Evolutionary conservation across 2,329 filamentous ascomycete genomes (phyloP), one percentile per base, ranked within the genome.

Genomic region (Ceratocystis albifundus): DNA sequence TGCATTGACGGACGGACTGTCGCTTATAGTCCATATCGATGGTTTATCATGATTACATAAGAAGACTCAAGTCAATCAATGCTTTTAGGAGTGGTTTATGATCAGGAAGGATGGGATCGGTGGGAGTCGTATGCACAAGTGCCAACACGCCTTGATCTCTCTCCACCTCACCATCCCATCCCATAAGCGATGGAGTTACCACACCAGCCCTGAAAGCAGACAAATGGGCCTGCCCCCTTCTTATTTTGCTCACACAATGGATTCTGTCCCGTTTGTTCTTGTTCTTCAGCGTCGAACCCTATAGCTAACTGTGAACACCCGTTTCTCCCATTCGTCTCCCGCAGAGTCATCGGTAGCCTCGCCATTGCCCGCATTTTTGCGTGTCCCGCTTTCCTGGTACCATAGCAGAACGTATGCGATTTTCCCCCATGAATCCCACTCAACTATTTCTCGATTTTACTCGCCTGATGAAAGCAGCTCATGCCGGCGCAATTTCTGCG

Each of bases 371-470:
- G 87, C 89, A 69, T 96, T 88, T 81, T 84, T 96, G 61, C 87
- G 89, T 71, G 86, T 96, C 1, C 92, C 91, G 0, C 80, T 96
- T 28, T 76, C 80, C 53, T 95, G 88, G 88, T 94, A 91, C 74
- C 85, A 86, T 71, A 90, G 87, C 70, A 82, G 82, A 48, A 94
- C 89, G 0, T 82, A 85, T 70, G 84, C 90, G 61, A 88, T 86
- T 74, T 91, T 87, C 74, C 82, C 87, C 2, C 89, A 96, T 75
- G 92, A 96, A 77, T 84, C 85, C 17, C 82, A 84, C 74, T 71
- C 79, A 65, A 78, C 79, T 64, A 91, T 91, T 73, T 84, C 84
- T 66, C 83, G 86, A 50, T 80, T 82, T 61, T 91, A 89, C 74
- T 84, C 83, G 8, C 82, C 86, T 25, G 79, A 79, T 1, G 76